Base-by-base conservation (phyloP, 108 stramenopile species). In the Nitzschia sp. region DNA sequence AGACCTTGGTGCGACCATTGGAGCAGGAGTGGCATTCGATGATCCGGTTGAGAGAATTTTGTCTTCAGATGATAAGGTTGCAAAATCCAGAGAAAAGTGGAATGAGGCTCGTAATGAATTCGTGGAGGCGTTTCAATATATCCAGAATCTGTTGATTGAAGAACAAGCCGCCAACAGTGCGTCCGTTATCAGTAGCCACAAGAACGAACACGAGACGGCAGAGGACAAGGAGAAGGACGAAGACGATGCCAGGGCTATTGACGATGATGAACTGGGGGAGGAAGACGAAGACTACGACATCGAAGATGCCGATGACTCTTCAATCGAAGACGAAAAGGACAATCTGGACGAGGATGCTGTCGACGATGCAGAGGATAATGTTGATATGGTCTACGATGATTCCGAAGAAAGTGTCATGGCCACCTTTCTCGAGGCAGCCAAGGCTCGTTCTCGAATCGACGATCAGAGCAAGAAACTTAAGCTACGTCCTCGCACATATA, bases 401-500 rank as follows among this genome's bases (percentile, higher is more conserved):
- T 67, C 54, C 3, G 66, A 56, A 42, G 66, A 67, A 36, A 32
- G 48, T 56, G 54, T 67, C n/a, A 11, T 56, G 19, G 66, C 25
- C 18, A 67, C 48, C 0, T 56, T 67, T 31, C 45, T 38, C 9
- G 66, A 55, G n/a, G 66, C 35, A 6, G 66, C 48, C 15, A 35
- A 15, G 9, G 8, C 8, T 9, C 21, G 2, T 0, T 30, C 54
- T 13, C 23, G 19, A 15, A 30, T 27, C 0, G 25, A 23, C 8
- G 33, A 35, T 38, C 5, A 35, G 54, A 55, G 28, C 13, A 34
- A 19, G 24, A 27, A 0, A 33, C 13, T n/a, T n/a, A n/a, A 38
- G n/a, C 18, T 38, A 5, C 28, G 36, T 36, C 23, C 17, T n/a
- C 66, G 54, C 1, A 55, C 15, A 0, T 67, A 67, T 26, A 32